Evolutionary conservation across 345 rosid species (phyloP).

Genomic region (Pseudoturritis turrita): DNA sequence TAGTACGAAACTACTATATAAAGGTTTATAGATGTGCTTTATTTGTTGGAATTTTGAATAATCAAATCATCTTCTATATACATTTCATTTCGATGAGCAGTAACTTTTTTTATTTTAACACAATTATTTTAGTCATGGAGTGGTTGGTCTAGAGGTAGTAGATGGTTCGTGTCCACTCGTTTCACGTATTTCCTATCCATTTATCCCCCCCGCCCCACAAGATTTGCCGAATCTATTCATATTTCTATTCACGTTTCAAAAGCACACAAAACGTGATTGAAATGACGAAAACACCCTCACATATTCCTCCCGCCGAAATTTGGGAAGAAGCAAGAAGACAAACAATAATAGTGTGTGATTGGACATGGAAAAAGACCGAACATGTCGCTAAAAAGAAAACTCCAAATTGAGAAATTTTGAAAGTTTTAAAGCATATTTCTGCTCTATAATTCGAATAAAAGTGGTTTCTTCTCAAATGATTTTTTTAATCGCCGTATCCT

Average conservation of each 20-base stretch:
- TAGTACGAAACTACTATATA: too few species aligned
- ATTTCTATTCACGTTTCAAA: constrained; percentile 16
- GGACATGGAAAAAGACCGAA: constrained; percentile 6
- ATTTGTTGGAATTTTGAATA: neutral
- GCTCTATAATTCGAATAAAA: neutral
- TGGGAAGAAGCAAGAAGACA: neutral
- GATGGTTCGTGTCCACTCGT: constrained; percentile 19
- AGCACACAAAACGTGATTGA: neutral
- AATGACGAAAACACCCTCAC: neutral
- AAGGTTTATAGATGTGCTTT: neutral
- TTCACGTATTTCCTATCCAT: constrained; percentile 11
- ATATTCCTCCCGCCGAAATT: constrained; percentile 3
- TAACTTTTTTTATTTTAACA: too few species aligned
- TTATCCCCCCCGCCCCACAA: constrained; percentile 21
- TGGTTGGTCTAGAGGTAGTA: neutral
- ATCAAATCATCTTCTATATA: too few species aligned
- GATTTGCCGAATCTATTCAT: constrained; percentile 21
- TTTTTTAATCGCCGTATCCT: too few species aligned
- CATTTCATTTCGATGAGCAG: too few species aligned
- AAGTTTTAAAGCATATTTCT: neutral
- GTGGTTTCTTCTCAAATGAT: neutral
- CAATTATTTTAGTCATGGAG: neutral
- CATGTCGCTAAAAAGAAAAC: neutral
- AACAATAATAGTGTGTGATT: constrained; percentile 1
- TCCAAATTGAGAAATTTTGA: neutral